A percentile compares a stretch with the other conserved stretches of the same genome.
These are phyloP conservation scores for Penicillium sp. DNA, from an alignment of 2,329 filamentous ascomycete species.

Conservation along the genomic window DNA sequence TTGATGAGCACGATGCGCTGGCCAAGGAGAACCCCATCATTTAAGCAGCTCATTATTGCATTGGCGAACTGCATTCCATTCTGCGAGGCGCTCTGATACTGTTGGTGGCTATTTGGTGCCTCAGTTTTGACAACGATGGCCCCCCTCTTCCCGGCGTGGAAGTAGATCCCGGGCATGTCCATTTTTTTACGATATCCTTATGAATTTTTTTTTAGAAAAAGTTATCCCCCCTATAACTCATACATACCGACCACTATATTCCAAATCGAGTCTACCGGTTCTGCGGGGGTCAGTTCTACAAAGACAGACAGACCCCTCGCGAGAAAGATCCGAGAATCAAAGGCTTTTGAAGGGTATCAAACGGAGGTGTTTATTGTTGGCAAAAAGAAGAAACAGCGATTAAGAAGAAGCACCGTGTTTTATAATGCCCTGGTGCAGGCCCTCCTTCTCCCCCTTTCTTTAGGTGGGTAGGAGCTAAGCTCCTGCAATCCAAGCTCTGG, in stretches of 20 bases:
- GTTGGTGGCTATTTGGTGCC: slow-evolving; percentile 18
- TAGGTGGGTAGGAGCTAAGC: not conserved
- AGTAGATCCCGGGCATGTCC: slow-evolving; percentile 24
- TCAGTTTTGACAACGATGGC: slow-evolving; percentile 12
- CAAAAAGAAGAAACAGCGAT: slow-evolving; percentile 19
- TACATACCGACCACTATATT: not conserved
- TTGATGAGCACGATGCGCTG: slow-evolving; percentile 84
- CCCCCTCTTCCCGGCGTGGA: slow-evolving; percentile 18
- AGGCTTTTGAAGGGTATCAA: slow-evolving; percentile 28
- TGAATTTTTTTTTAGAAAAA: slow-evolving; percentile 32
- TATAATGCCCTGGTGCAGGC: slow-evolving; percentile 17
- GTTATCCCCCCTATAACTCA: slow-evolving; percentile 8
- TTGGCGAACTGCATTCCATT: slow-evolving; percentile 26
- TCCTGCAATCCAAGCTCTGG: slow-evolving; percentile 3
- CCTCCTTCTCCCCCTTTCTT: not conserved
- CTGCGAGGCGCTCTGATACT: slow-evolving; percentile 27
- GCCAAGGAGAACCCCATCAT: slow-evolving; percentile 58
- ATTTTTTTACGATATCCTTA: slow-evolving; percentile 36
- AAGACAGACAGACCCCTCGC: not conserved
- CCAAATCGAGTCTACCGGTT: not conserved
- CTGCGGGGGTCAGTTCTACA: not conserved
- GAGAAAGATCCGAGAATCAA: not conserved
- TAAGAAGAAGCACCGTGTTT: slow-evolving; percentile 19
- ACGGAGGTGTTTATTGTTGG: slow-evolving; percentile 26
- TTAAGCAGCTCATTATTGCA: slow-evolving; percentile 30